These are phyloP conservation scores for Boletus patriciae DNA, from an alignment of 768 basidiomycete genomes.

Conservation along the genomic window DNA sequence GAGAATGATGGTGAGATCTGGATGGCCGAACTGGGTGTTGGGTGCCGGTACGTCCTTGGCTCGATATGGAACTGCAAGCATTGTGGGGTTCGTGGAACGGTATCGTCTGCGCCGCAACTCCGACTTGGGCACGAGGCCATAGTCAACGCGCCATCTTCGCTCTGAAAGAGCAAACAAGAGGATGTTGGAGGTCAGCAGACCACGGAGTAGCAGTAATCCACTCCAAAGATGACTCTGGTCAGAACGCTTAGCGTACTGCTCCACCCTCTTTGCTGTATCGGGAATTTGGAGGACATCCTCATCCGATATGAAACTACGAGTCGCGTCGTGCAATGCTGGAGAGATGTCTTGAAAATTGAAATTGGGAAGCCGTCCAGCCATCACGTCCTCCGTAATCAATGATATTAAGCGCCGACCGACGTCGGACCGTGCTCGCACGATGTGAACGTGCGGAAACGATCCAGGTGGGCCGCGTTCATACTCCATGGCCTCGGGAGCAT, in stretches of 20 bases:
- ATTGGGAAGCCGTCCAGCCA: conserved; percentile 9
- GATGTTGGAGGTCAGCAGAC: conserved; percentile 28
- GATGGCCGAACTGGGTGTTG: conserved; percentile 37
- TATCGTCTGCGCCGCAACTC: rapidly evolving
- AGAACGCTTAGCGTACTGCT: background rate
- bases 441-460: conserved; percentile 10
- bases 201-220: conserved; percentile 24
- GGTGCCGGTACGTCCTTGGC: conserved; percentile 36
- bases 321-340: background rate
- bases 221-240: background rate
- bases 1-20: conserved; percentile 33
- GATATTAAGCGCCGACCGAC: background rate
- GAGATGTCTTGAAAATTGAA: conserved; percentile 8
- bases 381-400: conserved; percentile 2
- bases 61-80: conserved; percentile 36
- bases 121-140: no score
- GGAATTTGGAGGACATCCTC: background rate
- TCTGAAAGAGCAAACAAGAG: conserved; percentile 27
- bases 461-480: background rate
- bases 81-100: conserved; percentile 10
- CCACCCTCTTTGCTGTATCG: background rate
- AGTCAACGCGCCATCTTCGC: conserved; percentile 36
- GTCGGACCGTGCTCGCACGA: background rate
- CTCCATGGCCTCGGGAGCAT: conserved; percentile 4
- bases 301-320: conserved; percentile 15